Percentiles rank a stretch among this genome's conserved stretches.
Evolutionary conservation across 768 basidiomycete species (phyloP).

Genomic region (Suillus fuscotomentosus): DNA sequence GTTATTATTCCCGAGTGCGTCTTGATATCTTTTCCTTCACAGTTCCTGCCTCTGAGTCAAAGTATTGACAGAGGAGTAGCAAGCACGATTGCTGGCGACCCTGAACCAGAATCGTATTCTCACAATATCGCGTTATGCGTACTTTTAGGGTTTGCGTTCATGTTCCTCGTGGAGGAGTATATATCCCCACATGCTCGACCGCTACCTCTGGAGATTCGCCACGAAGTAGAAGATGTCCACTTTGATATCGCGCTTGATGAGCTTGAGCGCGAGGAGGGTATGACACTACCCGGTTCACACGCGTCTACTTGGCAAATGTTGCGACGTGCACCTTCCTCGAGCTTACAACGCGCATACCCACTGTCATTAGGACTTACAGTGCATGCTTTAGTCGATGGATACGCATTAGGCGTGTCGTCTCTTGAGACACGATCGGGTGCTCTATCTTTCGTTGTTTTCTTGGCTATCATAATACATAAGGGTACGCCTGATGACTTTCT

Average conservation of each 20-base stretch:
- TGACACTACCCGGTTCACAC: slow-evolving; percentile 8
- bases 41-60: neutral
- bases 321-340: slow-evolving; percentile 15
- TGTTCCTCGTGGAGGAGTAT: slow-evolving; percentile 67
- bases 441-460: slow-evolving; percentile 81
- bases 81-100: slow-evolving; percentile 41
- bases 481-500: slow-evolving; percentile 36
- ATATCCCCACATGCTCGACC: slow-evolving; percentile 49
- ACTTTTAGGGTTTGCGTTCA: slow-evolving; percentile 54
- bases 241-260: slow-evolving; percentile 68
- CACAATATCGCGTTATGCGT: slow-evolving; percentile 61
- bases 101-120: slow-evolving; percentile 42
- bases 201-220: slow-evolving; percentile 10
- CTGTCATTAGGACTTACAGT: slow-evolving; percentile 84
- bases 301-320: slow-evolving; percentile 13
- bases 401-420: slow-evolving; percentile 83
- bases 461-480: slow-evolving; percentile 93
- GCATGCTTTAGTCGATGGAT: slow-evolving; percentile 89
- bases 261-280: slow-evolving; percentile 43
- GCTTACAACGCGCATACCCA: slow-evolving; percentile 52
- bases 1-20: slow-evolving; percentile 94
- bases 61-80: slow-evolving; percentile 65
- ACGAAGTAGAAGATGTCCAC: slow-evolving; percentile 34
- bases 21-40: neutral
- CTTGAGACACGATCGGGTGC: slow-evolving; percentile 40